Evolutionary conservation across 306 rosid species (phyloP), one percentile per base, ranked within the genome.

Genomic region (Elaeagnus macrophylla): DNA sequence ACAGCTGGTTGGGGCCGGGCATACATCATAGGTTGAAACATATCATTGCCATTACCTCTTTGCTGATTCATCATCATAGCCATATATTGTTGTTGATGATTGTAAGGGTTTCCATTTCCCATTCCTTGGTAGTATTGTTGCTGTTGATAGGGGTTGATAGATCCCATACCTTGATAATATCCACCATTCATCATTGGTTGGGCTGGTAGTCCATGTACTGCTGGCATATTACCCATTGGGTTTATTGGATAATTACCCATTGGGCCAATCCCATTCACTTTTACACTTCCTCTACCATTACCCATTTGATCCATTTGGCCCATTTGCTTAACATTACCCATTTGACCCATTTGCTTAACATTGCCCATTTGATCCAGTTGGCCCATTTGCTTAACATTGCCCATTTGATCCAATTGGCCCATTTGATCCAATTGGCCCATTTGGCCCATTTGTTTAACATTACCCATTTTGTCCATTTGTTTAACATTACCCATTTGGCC

Each of bases 61-160:
- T 86, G 97, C 51, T 86, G 95, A 36, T 77, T 74, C 96, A 87
- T 80, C 96, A 91, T 56, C 89, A 84, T 82, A 3, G 95, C 93
- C 95, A 91, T 60, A 72, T 84, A 91, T 20, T 88, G 95, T 37
- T 74, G 79, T 45, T 69, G 74, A n/a, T 48, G 66, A 7, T 49
- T 74, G 57, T 77, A 86, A 0, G 70, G 68, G 63, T 71, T 79
- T 7, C 70, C 79, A 10, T 71, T 68, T 15, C 58, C 56, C 5
- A 42, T 41, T 19, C 15, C 42, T 1, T 16, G 60, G n/a, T 83
- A 85, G 39, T 67, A 67, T 15, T 11, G 64, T 3, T 56, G 54
- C 5, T 61, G 66, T 6, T 15, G 61, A 13, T 61, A 57, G 19
- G 43, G 70, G 8, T 75, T 79, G 12, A 77, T 79, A 7, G 57